phyloP scores from a whole-genome alignment of 495 filamentous ascomycete species.

The Penicillium argentinense region DNA sequence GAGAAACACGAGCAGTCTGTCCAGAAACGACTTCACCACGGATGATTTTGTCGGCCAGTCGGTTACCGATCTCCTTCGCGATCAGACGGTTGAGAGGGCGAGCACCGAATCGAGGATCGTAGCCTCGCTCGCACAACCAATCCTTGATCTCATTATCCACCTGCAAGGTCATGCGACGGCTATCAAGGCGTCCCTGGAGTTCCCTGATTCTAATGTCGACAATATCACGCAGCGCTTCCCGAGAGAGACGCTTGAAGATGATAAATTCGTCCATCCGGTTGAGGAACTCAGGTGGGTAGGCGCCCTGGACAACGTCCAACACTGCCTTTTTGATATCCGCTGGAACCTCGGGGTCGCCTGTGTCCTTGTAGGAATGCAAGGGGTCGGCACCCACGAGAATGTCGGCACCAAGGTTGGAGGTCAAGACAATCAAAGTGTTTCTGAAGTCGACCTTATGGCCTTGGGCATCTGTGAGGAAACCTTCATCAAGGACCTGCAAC shows the following conservation, averaged over 20 bases:
- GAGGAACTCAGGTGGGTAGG: conserved; percentile 90
- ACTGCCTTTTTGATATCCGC: conserved; percentile 71
- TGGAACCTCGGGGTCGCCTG: conserved; percentile 61
- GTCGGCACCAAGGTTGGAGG: conserved; percentile 76
- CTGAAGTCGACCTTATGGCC: conserved; percentile 96
- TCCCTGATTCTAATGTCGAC: conserved; percentile 89
- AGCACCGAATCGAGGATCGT: conserved; percentile 89
- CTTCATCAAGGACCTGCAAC: conserved; percentile 93
- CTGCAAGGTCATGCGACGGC: conserved; percentile 75
- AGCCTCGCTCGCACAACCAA: conserved; percentile 86
- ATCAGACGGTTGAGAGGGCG: conserved; percentile 93
- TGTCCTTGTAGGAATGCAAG: conserved; percentile 49
- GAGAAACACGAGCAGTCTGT: conserved; percentile 64
- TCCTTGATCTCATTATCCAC: conserved; percentile 70
- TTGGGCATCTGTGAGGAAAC: conserved; percentile 91
- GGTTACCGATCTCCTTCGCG: conserved; percentile 81
- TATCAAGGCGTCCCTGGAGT: conserved; percentile 78
- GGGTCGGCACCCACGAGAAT: conserved; percentile 48
- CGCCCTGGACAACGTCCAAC: conserved; percentile 78
- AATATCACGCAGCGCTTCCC: conserved; percentile 80
- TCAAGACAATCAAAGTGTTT: conserved; percentile 94
- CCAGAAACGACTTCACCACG: conserved; percentile 76
- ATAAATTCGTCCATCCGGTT: conserved; percentile 98
- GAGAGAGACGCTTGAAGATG: conserved; percentile 82
- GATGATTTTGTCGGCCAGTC: conserved; percentile 87